phyloP scores from a whole-genome alignment of 805 yeast genomes.

The Lachancea sp. region DNA sequence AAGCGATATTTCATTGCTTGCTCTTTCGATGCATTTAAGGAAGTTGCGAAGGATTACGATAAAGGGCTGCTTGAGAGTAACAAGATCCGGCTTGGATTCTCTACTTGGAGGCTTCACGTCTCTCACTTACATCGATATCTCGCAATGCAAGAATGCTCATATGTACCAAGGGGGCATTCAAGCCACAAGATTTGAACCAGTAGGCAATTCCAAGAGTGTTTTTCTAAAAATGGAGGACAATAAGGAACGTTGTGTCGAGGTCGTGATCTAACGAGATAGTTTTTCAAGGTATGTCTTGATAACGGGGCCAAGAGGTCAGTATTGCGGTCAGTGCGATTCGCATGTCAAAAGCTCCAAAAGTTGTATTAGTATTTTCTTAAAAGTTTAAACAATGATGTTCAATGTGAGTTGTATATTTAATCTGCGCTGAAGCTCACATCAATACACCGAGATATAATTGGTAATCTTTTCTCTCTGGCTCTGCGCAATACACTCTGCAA shows the following conservation, averaged over 20 bases:
- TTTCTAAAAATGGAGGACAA: conserved; percentile 47
- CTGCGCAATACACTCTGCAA: conserved; percentile 98
- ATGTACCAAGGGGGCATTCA: conserved; percentile 53
- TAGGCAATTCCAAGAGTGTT: conserved; percentile 49
- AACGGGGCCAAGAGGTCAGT: background rate
- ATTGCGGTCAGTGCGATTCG: conserved; percentile 3
- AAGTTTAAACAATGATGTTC: background rate
- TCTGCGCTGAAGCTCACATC: conserved; percentile 11
- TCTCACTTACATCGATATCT: conserved; percentile 48
- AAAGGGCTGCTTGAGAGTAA: conserved; percentile 70
- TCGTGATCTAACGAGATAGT: conserved; percentile 37
- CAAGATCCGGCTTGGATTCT: conserved; percentile 70
- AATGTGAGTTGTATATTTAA: background rate
- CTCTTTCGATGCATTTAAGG: conserved; percentile 50
- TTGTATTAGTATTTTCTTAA: conserved; percentile 1
- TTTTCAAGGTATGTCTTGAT: background rate
- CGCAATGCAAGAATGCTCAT: conserved; percentile 69
- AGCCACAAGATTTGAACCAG: conserved; percentile 46
- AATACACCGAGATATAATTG: conserved; percentile 84
- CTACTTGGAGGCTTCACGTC: conserved; percentile 50
- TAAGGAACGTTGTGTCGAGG: conserved; percentile 50
- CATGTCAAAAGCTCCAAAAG: background rate
- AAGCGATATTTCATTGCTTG: conserved; percentile 59
- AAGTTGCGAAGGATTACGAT: conserved; percentile 44
- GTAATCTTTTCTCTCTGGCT: conserved; percentile 92